phyloP scores from a whole-genome alignment of 352 stramenopile genomes.

The Pythium phragmiticola region DNA sequence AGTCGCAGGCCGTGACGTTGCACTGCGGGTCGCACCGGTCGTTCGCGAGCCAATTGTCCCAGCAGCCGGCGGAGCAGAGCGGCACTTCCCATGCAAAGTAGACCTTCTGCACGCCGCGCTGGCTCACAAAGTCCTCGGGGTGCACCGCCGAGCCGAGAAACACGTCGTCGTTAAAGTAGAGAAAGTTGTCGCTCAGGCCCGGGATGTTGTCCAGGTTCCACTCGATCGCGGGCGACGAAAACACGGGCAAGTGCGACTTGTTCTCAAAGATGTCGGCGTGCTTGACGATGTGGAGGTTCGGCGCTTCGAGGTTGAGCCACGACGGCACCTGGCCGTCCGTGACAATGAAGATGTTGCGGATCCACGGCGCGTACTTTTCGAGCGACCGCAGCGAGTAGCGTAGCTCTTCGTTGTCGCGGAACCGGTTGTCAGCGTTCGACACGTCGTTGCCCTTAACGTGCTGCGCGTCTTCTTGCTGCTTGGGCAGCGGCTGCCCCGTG shows the following conservation, averaged over 20 bases:
- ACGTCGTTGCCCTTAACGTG: constrained; percentile 63
- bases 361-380: constrained; percentile 94
- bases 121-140: constrained; percentile 92
- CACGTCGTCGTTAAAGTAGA: constrained; percentile 98
- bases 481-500: constrained; percentile 69
- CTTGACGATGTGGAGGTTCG: constrained; percentile 84
- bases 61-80: constrained; percentile 82
- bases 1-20: constrained; percentile 88
- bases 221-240: constrained; percentile 94
- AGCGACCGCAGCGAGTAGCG: constrained; percentile 91
- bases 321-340: constrained; percentile 93
- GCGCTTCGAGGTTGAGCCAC: constrained; percentile 89
- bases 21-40: constrained; percentile 87
- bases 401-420: constrained; percentile 94
- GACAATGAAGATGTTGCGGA: constrained; percentile 93
- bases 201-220: constrained; percentile 93
- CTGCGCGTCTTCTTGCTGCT: constrained; percentile 43
- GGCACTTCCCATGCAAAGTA: constrained; percentile 94
- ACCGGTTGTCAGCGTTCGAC: constrained; percentile 88
- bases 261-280: constrained; percentile 92
- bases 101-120: constrained; percentile 85
- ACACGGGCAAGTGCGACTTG: constrained; percentile 88
- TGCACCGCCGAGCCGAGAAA: constrained; percentile 87
- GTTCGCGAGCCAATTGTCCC: constrained; percentile 74
- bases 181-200: constrained; percentile 88